These are phyloP conservation scores for Apiospora arundinis DNA, from an alignment of 2,329 filamentous ascomycete genomes.

Conservation along the genomic window DNA sequence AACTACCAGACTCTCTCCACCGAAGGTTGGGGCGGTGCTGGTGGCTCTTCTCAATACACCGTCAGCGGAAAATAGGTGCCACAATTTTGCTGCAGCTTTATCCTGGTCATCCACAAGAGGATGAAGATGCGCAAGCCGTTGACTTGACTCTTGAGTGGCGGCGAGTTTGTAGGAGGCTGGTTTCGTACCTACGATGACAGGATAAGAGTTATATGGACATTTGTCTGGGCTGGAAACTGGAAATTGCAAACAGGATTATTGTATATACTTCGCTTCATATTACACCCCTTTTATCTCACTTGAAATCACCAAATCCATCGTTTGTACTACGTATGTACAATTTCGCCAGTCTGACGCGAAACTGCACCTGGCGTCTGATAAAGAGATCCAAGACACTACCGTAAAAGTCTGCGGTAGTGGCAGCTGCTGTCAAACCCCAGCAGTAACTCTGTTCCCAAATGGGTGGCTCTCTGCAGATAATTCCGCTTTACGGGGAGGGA, in stretches of 20 bases:
- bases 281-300: not conserved
- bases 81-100: not conserved
- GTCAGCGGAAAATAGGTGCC: constrained; percentile 19
- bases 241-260: not conserved
- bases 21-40: constrained; percentile 50
- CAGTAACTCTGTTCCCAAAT: not conserved
- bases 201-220: not conserved
- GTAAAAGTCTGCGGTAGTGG: not conserved
- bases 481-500: not conserved
- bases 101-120: not conserved
- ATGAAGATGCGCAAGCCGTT: not conserved
- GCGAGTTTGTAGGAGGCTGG: not conserved
- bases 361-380: not conserved
- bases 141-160: not conserved
- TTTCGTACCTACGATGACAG: not conserved
- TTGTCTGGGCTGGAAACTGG: not conserved
- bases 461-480: not conserved
- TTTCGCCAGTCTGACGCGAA: too few relatives aligned
- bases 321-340: accelerated
- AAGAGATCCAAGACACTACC: not conserved
- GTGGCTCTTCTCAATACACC: constrained; percentile 39
- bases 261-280: constrained; percentile 17
- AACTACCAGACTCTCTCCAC: constrained; percentile 60
- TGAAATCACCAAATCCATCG: not conserved
- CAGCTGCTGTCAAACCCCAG: not conserved